These are phyloP conservation scores for Ganoderma meredithae DNA, from an alignment of 1,284 basidiomycete species.

Conservation along the genomic window DNA sequence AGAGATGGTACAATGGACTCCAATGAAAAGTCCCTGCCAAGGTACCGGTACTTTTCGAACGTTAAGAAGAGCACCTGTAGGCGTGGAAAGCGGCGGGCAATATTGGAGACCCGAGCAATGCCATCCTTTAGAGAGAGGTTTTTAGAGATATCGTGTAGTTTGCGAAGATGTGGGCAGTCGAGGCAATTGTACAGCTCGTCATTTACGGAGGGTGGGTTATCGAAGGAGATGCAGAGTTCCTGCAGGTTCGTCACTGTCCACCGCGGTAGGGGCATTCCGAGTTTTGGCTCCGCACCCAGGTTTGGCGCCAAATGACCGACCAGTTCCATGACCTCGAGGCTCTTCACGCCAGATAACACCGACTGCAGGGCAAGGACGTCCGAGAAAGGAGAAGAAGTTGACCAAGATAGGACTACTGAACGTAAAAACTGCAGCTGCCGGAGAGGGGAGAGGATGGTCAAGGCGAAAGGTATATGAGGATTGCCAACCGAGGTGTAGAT, in stretches of 20 bases:
- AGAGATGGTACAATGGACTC: neutral
- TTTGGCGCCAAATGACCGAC: neutral
- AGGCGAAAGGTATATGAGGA: neutral
- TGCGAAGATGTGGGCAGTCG: neutral
- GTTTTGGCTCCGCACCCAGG: neutral
- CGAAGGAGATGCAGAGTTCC: neutral
- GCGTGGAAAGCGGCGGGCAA: neutral
- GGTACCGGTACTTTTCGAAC: too few relatives aligned
- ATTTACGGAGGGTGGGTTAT: neutral
- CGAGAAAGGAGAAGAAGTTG: neutral
- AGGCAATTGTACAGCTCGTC: neutral
- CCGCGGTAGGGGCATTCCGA: neutral
- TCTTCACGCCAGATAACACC: neutral
- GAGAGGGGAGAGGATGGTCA: conserved; percentile 1
- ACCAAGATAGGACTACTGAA: neutral
- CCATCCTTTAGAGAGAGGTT: neutral
- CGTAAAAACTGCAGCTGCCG: neutral
- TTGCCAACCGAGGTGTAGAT: neutral
- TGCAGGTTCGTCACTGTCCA: neutral
- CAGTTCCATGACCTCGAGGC: neutral
- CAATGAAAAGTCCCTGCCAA: neutral
- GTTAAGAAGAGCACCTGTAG: neutral
- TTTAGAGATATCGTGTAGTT: neutral
- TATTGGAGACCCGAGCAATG: neutral
- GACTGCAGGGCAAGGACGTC: neutral